A percentile compares a stretch with the other conserved stretches of the same genome.
phyloP scores from a whole-genome alignment of 2,329 filamentous ascomycete genomes.

The Dryadomyces quercus-mongolicae region DNA sequence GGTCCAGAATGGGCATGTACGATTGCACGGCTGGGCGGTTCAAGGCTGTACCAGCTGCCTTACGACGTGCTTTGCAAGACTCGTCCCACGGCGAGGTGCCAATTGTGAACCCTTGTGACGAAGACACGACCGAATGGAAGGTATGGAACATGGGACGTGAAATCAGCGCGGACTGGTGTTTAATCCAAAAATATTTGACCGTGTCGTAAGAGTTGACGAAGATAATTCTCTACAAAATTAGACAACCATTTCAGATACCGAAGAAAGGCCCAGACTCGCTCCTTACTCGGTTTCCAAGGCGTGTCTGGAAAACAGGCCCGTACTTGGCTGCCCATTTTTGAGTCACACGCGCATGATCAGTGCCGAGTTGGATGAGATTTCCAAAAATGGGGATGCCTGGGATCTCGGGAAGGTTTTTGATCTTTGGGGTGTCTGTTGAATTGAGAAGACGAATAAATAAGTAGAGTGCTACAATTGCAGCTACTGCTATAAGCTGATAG shows the following conservation, averaged over 20 bases:
- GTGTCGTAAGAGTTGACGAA: constrained; percentile 71
- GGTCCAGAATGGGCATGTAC: constrained; percentile 73
- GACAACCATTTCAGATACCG: too few relatives aligned
- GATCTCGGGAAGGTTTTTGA: constrained; percentile 48
- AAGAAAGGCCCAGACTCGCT: too few relatives aligned
- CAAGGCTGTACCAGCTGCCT: constrained; percentile 65
- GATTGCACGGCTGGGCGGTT: constrained; percentile 58
- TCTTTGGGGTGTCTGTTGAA: constrained; percentile 42
- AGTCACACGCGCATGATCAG: constrained; percentile 40
- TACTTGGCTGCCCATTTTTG: constrained; percentile 47
- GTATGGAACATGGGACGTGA: constrained; percentile 70
- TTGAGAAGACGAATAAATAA: background rate
- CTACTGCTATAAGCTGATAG: background rate
- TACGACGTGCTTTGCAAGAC: constrained; percentile 63
- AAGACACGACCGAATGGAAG: constrained; percentile 68
- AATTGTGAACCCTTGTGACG: constrained; percentile 68
- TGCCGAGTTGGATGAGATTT: constrained; percentile 47
- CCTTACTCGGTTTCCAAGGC: constrained; percentile 49
- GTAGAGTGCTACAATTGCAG: background rate
- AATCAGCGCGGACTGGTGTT: constrained; percentile 65
- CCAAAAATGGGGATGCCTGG: constrained; percentile 51
- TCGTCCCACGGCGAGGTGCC: constrained; percentile 79
- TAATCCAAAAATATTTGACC: constrained; percentile 64
- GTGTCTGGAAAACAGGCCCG: constrained; percentile 53
- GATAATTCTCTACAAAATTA: constrained; percentile 42